phyloP scores from a whole-genome alignment of 257 asterid genomes.

The Henckelia pumila region DNA sequence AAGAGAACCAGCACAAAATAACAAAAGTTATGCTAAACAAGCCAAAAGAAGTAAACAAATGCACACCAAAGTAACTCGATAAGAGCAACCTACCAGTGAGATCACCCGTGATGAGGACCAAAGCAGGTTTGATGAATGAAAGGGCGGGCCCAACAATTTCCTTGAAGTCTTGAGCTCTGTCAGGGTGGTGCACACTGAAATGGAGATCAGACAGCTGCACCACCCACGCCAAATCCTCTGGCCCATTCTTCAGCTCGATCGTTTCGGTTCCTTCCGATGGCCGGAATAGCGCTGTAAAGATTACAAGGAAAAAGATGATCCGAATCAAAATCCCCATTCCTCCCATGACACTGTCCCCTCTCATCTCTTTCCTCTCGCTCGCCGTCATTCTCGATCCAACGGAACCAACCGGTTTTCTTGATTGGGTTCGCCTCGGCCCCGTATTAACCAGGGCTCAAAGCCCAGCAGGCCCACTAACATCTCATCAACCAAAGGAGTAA shows the following conservation, averaged over 20 bases:
- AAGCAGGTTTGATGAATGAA: conserved; percentile 74
- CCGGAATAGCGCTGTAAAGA: conserved; percentile 29
- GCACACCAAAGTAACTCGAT: not conserved
- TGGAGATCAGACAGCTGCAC: conserved; percentile 98
- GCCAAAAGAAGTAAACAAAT: not conserved
- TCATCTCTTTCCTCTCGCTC: too few species aligned
- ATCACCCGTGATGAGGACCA: conserved; percentile 96
- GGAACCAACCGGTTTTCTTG: not conserved
- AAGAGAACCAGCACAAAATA: not conserved
- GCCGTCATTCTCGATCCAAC: not conserved
- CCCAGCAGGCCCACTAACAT: not conserved
- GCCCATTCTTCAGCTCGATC: conserved; percentile 46
- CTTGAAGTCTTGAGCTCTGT: conserved; percentile 67
- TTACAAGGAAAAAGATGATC: conserved; percentile 31
- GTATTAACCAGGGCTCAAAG: not conserved
- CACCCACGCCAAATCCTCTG: conserved; percentile 88
- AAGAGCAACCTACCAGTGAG: conserved; percentile 64
- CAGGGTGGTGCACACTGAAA: conserved; percentile 89
- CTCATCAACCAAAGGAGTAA: too few species aligned
- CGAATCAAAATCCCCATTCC: conserved; percentile 29
- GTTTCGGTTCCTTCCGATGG: conserved; percentile 24
- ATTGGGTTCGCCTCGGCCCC: not conserved
- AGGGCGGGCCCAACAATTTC: conserved; percentile 66
- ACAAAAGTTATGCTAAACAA: too few species aligned
- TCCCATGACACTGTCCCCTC: not conserved